Evolutionary conservation across 495 filamentous ascomycete genomes (phyloP).

Genomic region (Letharia columbiana): DNA sequence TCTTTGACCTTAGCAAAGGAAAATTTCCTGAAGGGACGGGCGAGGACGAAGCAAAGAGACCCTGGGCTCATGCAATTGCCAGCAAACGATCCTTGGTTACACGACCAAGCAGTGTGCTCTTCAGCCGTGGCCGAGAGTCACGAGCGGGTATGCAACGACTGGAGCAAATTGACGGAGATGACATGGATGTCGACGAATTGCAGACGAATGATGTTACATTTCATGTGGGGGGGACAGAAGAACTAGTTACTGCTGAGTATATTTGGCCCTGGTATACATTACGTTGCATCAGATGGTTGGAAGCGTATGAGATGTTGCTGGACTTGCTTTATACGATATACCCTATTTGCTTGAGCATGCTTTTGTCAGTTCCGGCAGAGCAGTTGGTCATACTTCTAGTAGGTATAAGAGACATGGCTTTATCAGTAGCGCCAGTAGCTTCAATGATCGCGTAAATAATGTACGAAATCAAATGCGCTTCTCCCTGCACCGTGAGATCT

Average conservation of each 20-base stretch:
- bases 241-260: neutral
- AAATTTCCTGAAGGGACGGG: constrained; percentile 16
- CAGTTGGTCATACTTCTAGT: neutral
- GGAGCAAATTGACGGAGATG: constrained; percentile 10
- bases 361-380: neutral
- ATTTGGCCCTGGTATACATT: neutral
- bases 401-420: neutral
- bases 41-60: constrained; percentile 11
- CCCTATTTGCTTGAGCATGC: neutral
- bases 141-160: constrained; percentile 12
- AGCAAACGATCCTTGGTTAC: constrained; percentile 13
- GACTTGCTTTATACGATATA: neutral
- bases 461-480: neutral
- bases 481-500: neutral
- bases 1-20: constrained; percentile 20
- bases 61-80: constrained; percentile 17
- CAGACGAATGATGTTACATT: constrained; percentile 24
- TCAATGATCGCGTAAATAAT: neutral
- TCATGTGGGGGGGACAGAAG: constrained; percentile 15
- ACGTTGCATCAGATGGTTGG: neutral
- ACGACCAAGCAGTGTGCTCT: constrained; percentile 12
- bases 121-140: constrained; percentile 11
- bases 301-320: neutral
- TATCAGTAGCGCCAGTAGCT: neutral
- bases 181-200: constrained; percentile 31